Evolutionary conservation across 2,329 filamentous ascomycete species (phyloP).

Genomic region (Emergomyces orientalis): DNA sequence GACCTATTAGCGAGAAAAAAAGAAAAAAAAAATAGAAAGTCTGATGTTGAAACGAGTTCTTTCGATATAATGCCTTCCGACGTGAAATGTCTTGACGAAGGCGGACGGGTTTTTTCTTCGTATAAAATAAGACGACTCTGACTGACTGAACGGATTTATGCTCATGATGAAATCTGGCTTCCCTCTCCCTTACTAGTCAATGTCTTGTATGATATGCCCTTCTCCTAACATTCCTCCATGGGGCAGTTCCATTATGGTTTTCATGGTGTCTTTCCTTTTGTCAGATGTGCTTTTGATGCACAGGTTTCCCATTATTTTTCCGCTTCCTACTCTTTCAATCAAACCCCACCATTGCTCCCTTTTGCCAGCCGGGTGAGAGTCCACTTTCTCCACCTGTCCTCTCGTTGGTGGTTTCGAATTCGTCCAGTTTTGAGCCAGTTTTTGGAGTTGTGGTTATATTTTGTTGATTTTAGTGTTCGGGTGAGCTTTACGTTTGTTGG

Average conservation of each 20-base stretch:
- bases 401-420: background rate
- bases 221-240: background rate
- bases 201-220: background rate
- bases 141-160: background rate
- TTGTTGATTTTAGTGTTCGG: background rate
- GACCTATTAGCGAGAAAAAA: constrained; percentile 25
- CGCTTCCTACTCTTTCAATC: background rate
- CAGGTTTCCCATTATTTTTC: background rate
- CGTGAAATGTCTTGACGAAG: constrained; percentile 1
- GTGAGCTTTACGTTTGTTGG: background rate
- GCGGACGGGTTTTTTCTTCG: no score
- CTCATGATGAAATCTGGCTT: background rate
- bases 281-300: background rate
- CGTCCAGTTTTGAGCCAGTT: background rate
- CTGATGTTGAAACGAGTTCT: background rate
- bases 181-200: background rate
- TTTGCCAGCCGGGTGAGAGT: background rate
- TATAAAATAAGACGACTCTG: background rate
- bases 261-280: background rate
- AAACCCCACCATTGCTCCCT: background rate
- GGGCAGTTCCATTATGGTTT: background rate
- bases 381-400: background rate
- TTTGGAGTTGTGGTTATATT: constrained; percentile 3
- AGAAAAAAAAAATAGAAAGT: background rate
- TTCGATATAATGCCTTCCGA: background rate